phyloP scores from a whole-genome alignment of 2,329 filamentous ascomycete species.

The Zelopaecilomyces penicillatus region DNA sequence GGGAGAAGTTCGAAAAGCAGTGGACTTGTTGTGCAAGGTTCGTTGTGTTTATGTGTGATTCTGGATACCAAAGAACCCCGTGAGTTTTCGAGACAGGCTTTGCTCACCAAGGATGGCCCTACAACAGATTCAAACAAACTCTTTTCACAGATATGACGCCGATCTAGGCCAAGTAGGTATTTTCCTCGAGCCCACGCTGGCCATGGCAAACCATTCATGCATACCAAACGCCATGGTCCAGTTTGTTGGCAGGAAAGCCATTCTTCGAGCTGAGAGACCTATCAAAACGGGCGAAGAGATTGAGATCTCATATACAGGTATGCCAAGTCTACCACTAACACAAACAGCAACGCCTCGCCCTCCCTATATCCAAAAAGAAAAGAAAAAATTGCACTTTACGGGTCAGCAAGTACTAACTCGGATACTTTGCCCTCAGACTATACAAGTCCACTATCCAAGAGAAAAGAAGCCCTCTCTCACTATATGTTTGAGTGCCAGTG shows the following conservation, averaged over 20 bases:
- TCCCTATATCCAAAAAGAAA: too few relatives aligned
- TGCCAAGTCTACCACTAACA: constrained; percentile 10
- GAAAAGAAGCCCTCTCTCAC: constrained; percentile 33
- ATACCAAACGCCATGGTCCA: constrained; percentile 50
- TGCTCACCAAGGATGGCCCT: constrained; percentile 1
- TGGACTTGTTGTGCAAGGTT: constrained; percentile 47
- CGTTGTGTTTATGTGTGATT: constrained; percentile 2
- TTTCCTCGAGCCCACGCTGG: constrained; percentile 46
- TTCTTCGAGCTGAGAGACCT: constrained; percentile 39
- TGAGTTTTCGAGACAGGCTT: background rate
- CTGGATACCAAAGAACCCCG: background rate
- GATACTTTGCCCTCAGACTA: constrained; percentile 30
- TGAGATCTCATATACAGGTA: constrained; percentile 54
- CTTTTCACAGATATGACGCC: constrained; percentile 47
- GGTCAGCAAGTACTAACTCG: background rate
- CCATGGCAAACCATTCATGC: constrained; percentile 57
- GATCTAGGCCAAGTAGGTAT: constrained; percentile 46
- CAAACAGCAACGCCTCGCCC: background rate
- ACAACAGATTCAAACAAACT: constrained; percentile 50
- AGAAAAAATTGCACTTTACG: too few relatives aligned
- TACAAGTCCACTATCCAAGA: constrained; percentile 33
- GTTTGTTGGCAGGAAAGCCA: constrained; percentile 43
- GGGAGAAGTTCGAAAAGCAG: constrained; percentile 29
- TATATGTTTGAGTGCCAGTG: constrained; percentile 49
- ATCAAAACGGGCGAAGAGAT: constrained; percentile 49